Evolutionary conservation across 192 early-diverging fungal species (phyloP), one percentile per base, ranked within the genome.

Genomic region (Linnemannia hyalina): DNA sequence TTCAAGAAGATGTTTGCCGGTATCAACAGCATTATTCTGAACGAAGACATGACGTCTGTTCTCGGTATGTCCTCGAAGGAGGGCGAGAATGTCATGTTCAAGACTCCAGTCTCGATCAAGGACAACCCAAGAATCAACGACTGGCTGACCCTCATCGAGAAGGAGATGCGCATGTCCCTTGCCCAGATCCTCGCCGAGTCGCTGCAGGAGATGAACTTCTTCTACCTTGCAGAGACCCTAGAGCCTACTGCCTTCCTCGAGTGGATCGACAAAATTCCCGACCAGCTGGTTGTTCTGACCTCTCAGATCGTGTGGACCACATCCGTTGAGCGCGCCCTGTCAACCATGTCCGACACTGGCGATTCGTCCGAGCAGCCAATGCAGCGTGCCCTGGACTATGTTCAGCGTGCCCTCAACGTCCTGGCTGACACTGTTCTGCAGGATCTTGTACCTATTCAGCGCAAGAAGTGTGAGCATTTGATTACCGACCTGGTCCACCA

Each of bases 1-100:
- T 95, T 99, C 89, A 97, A 97, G 87, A 99, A 99, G 91, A 99
- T 99, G 98, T 99, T 99, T 95, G 97, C 98, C 16, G 99, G 98
- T 55, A 94, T 99, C 70, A 90, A 95, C 15, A 94, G 92, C 55
- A 93, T 99, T 44, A 80, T 96, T n/a, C 89, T 98, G 36, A 92
- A 90, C 44, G 98, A 99, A 29, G 97, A 98, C 74, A 85, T 89
- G 16, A 83, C 92, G 4, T 70, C 86, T 11, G 96, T 99, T 40
- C 54, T 89, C 4, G 98, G 98, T 52, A 94, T 99, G 91, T 90
- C 93, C 8, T 99, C 98, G 35, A 93, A 93, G 60, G 99, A 99
- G 88, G 98, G 97, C 68, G 99, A 99, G 90, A 89, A 90, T 23
- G 94, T 99, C 5, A 42, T 82, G 13, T 95, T 99, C 89, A 95